Base-by-base conservation (phyloP, 306 rosid species). In the Carpinus fangiana region DNA sequence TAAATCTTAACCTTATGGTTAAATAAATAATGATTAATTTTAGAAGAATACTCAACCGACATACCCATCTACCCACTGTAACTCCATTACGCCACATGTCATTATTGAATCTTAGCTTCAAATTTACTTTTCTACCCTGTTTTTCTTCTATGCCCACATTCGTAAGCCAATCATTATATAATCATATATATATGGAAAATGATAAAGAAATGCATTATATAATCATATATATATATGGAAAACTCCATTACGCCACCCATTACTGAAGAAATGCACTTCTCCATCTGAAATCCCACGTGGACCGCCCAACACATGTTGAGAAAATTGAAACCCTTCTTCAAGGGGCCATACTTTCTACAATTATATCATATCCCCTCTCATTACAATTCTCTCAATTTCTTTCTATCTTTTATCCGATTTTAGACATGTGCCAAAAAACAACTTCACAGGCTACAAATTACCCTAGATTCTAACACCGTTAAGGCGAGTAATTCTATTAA, bases 101-200 rank as follows among this genome's bases (percentile, higher is more conserved):
- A 66, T 76, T 9, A 76, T 76, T 52, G 36, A 76, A 76, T 36
- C 80, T 76, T 76, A 51, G 43, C 80, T 76, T 76, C 20, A 66
- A 76, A 34, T 76, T 72, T 76, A 76, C 80, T 65, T 76, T 66
- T 76, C 52, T 36, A 59, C 73, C 20, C 51, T n/a, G 38, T 5
- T 66, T 5, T 66, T 52, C 64, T 31, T 52, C 64, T 4, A 18
- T 26, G 12, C 59, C 57, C 26, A 2, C 8, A 12, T 50, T 26
- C 45, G 1, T 64, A 14, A 50, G 18, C 20, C 50, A 45, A 62
- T 31, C 17, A 75, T 75, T 75, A 47, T 17, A 17, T 23, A 26
- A 74, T 59, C 47, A 43, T 61, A 21, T 59, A 20, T 2, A 5
- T 20, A 20, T 56, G 14, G n/a, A n/a, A n/a, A n/a, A n/a, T n/a